Conservation (phyloP, 2,329 filamentous ascomycete species). For the Daldinia sp. region DNA sequence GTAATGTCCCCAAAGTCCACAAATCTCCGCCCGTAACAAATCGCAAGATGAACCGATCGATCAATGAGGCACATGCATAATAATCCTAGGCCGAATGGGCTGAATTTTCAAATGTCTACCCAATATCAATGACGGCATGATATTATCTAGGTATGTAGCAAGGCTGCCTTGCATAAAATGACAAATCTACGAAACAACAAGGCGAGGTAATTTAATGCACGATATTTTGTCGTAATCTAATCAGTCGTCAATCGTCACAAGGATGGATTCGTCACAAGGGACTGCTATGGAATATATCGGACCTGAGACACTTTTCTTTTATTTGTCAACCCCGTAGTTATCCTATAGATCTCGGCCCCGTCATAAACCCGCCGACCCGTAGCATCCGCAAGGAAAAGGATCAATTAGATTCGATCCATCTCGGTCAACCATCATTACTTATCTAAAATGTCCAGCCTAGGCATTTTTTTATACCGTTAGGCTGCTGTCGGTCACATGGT, state of each 20-base stretch:
- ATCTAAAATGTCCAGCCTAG: too few relatives aligned
- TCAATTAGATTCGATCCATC: neutral
- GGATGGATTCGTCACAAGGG: conserved; percentile 18
- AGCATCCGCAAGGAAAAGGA: conserved; percentile 1
- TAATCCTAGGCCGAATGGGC: neutral
- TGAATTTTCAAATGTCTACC: neutral
- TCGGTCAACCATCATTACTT: neutral
- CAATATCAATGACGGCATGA: conserved; percentile 24
- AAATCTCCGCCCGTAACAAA: conserved; percentile 19
- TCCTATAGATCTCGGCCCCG: conserved; percentile 15
- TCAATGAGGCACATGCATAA: conserved; percentile 18
- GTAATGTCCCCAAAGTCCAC: conserved; percentile 15
- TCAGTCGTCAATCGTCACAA: conserved; percentile 20
- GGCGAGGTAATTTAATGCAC: conserved; percentile 1
- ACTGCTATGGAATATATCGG: conserved; percentile 17
- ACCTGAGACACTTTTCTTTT: neutral
- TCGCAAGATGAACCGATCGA: conserved; percentile 18
- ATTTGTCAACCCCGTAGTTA: conserved; percentile 12
- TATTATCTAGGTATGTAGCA: conserved; percentile 7
- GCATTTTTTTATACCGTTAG: neutral
- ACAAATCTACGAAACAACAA: conserved; percentile 21
- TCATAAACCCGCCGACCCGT: conserved; percentile 22
- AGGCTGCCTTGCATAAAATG: conserved; percentile 28
- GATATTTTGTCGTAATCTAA: neutral
- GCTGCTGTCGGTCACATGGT: neutral